Conservation (phyloP, 345 rosid genomes). For the Dipteronia dyeriana region DNA sequence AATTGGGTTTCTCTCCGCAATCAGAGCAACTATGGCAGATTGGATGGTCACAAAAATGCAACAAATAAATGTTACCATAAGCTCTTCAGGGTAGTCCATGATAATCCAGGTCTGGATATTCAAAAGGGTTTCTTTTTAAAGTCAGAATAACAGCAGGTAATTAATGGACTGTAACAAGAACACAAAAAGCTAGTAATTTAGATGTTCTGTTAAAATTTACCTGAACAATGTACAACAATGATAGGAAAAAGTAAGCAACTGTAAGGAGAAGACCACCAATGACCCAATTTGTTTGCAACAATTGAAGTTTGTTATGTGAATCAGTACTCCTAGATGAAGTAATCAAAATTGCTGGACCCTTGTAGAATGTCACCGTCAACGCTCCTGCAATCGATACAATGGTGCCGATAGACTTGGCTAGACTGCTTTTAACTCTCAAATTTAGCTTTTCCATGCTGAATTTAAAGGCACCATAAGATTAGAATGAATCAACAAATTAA, state of each 20-base stretch:
- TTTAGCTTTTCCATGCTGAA: constrained; percentile 35
- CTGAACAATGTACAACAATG: constrained; percentile 7
- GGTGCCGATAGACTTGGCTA: constrained; percentile 34
- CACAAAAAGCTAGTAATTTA: neutral
- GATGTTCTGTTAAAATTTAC: neutral
- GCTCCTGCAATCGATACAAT: constrained; percentile 28
- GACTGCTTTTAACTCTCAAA: constrained; percentile 25
- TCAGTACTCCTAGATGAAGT: neutral
- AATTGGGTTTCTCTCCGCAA: constrained; percentile 22
- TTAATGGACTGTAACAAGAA: no score
- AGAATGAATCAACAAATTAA: neutral
- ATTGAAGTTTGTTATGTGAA: neutral
- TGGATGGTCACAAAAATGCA: constrained; percentile 19
- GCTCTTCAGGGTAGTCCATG: constrained; percentile 28
- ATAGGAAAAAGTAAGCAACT: neutral
- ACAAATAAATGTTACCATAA: constrained; percentile 19
- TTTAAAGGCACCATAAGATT: constrained; percentile 4
- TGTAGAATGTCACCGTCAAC: constrained; percentile 25
- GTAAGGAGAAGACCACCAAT: constrained; percentile 20
- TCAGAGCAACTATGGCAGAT: constrained; percentile 20
- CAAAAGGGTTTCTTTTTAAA: no score
- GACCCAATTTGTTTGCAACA: constrained; percentile 10
- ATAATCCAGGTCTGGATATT: constrained; percentile 4
- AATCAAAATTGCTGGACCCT: constrained; percentile 19
- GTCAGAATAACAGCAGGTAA: no score